Conservation (phyloP, 1,139 yeast genomes). For the Hemisphaericaspora subhashii region DNA sequence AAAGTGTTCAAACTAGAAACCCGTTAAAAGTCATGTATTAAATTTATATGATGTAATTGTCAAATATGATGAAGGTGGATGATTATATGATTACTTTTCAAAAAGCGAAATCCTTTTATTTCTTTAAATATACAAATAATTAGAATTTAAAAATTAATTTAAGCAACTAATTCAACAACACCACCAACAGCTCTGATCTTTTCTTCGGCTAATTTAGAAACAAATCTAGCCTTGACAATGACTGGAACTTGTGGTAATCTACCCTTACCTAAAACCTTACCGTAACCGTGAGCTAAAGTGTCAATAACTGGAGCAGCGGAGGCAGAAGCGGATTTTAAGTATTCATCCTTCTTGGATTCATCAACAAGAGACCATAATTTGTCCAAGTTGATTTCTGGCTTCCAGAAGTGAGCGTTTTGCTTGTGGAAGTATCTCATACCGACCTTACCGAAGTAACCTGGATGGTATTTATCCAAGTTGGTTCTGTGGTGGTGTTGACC, state of each 20-base stretch:
- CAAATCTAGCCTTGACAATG: constrained; percentile 99
- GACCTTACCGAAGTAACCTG: constrained; percentile 99
- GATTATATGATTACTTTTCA: not conserved
- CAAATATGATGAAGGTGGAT: not conserved
- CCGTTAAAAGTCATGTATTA: constrained; percentile 6
- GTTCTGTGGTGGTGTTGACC: constrained; percentile 99
- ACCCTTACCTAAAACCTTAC: constrained; percentile 99
- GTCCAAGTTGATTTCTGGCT: constrained; percentile 97
- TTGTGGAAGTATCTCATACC: constrained; percentile 99
- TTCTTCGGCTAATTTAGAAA: constrained; percentile 98
- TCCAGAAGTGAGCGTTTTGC: constrained; percentile 96
- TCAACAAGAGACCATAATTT: constrained; percentile 98
- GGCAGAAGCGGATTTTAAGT: constrained; percentile 80
- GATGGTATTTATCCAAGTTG: constrained; percentile 99
- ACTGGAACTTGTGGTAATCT: constrained; percentile 97
- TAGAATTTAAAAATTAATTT: constrained; percentile 28
- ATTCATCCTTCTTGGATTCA: constrained; percentile 92
- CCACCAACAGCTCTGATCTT: constrained; percentile 99
- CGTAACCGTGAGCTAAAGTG: constrained; percentile 99
- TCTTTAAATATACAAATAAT: constrained; percentile 15
- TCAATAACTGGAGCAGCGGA: constrained; percentile 98
- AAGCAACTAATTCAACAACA: constrained; percentile 98
- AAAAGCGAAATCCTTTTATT: constrained; percentile 12
- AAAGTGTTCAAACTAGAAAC: not conserved
- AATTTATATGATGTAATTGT: too few species aligned